Evolutionary conservation across 352 stramenopile genomes (phyloP).

Genomic region (Blastocystis sp.): DNA sequence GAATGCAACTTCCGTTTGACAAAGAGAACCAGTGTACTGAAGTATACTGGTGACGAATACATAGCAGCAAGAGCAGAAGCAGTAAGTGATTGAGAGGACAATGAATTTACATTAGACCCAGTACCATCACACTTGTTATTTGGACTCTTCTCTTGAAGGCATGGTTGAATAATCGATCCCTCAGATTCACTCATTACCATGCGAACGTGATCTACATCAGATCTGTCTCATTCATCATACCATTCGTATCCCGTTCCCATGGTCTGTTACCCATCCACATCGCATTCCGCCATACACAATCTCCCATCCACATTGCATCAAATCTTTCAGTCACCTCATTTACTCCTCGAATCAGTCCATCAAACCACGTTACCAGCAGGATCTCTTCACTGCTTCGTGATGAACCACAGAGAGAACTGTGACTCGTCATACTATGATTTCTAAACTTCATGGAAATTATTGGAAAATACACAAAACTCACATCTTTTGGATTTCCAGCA

Average conservation of each 20-base stretch:
- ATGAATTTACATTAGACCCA: too few species aligned
- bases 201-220: too few species aligned
- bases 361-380: neutral
- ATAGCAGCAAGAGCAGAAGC: too few species aligned
- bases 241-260: neutral
- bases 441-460: neutral
- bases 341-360: neutral
- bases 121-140: too few species aligned
- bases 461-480: neutral
- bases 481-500: neutral
- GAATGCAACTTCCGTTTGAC: too few species aligned
- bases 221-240: neutral
- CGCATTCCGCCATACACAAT: neutral
- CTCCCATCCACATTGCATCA: neutral
- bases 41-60: too few species aligned
- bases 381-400: neutral
- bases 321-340: neutral
- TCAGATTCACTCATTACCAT: too few species aligned
- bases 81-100: too few species aligned
- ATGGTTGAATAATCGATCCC: too few species aligned
- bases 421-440: neutral
- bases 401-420: neutral
- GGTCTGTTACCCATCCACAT: neutral
- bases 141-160: too few species aligned
- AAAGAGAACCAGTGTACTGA: too few species aligned